Evolutionary conservation across 2,329 filamentous ascomycete species (phyloP), one percentile per base, ranked within the genome.

Genomic region (Bipolaris oryzae): DNA sequence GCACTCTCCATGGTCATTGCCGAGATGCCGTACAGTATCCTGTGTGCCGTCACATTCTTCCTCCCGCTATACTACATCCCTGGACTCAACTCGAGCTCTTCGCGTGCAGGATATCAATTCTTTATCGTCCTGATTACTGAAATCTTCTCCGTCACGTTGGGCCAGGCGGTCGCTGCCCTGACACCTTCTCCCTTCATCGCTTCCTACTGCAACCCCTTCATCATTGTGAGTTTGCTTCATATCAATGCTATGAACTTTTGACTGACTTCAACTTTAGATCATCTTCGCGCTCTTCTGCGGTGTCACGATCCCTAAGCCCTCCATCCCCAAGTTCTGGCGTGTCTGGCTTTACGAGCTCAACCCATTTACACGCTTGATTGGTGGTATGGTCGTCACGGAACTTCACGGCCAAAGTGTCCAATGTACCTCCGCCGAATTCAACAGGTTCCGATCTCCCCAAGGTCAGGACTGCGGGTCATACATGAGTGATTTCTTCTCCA

Each of bases 241-340:
- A 25, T 7, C n/a, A 13, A 31, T 3, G 3, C 11, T 20, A 28
- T 25, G 9, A 35, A 23, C 13, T 13, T 16, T 15, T 13, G 23
- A 18, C 47, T 57, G n/a, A 60, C 35, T 7, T 2, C 20, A 0
- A 20, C 90, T 93, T 72, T 79, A 95, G 73, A 88, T 92, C 75
- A 87, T 89, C 56, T 94, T 96, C 70, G 84, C 89, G 1, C 83
- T 96, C 21, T 96, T 96, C 85, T 96, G 91, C 69, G 92, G 92
- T 75, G 92, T 96, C 59, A 89, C 90, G 0, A 90, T 96, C 48
- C 89, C 92, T 0, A 85, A 87, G 39, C 85, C 88, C 0, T 87
- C 90, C 74, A 96, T 96, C 77, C 89, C 90, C 1, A 79, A 77
- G 1, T 92, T 92, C 78, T 95, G 90, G 89, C 84, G 88, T 33